Evolutionary conservation across 495 filamentous ascomycete species (phyloP), one percentile per base, ranked within the genome.

Genomic region (Sporormia fimetaria): DNA sequence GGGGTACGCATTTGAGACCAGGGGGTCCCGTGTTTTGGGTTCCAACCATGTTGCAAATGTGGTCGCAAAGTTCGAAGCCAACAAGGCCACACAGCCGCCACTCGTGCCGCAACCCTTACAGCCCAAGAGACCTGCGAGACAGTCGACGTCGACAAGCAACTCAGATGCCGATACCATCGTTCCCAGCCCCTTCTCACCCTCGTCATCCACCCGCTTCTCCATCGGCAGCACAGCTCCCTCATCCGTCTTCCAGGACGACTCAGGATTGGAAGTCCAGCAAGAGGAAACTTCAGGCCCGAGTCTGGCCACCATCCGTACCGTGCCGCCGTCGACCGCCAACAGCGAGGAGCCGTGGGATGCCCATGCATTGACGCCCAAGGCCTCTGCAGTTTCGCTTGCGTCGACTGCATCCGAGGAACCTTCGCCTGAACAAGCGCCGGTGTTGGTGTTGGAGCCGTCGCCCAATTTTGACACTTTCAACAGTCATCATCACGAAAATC

Each of bases 81-180:
- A 21, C 42, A 25, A 51, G 4, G 42, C 37, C 51, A n/a, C n/a
- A n/a, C n/a, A n/a, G n/a, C n/a, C n/a, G n/a, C n/a, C n/a, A n/a
- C 54, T 59, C 31, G 43, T 57, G 34, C 56, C 56, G 12, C 43
- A 44, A 48, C 51, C 56, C 42, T 38, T 53, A 28, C 50, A 52
- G 34, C 49, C 31, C 32, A 48, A 40, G 39, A 55, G 33, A 48
- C 36, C 41, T 20, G 28, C 42, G 35, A 39, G 51, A 36, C 35
- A 44, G 14, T 57, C 55, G 24, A 33, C 55, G 18, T 56, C 53
- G 38, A 56, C 49, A 26, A 56, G 48, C 30, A 47, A 26, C 21
- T 52, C 53, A 18, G 53, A 52, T 23, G 36, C 53, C 11, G 53
- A 53, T 25, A 53, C 53, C 20, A 7, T 53, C 16, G 43, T 49